Evolutionary conservation across 2,329 filamentous ascomycete species (phyloP).

Genomic region (Beauveria asiatica): DNA sequence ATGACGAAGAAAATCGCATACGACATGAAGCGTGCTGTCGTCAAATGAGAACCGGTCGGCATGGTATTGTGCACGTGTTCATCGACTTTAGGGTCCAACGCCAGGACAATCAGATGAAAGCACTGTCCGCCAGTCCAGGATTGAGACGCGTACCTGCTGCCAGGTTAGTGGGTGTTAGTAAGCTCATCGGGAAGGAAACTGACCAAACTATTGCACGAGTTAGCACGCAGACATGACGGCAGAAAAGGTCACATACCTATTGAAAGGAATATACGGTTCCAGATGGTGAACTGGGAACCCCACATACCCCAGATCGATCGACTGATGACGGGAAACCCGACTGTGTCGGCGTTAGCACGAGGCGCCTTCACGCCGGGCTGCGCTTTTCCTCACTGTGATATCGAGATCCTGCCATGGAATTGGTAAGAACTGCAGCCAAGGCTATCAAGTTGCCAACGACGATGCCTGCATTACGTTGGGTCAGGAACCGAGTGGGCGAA

Average conservation of each 20-base stretch:
- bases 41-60: slow-evolving; percentile 32
- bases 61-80: slow-evolving; percentile 33
- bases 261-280: slow-evolving; percentile 33
- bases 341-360: slow-evolving; percentile 12
- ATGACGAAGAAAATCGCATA: slow-evolving; percentile 37
- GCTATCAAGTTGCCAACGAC: slow-evolving; percentile 31
- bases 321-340: slow-evolving; percentile 31
- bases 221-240: background rate
- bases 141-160: slow-evolving; percentile 32
- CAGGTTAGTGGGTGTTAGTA: background rate
- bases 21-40: slow-evolving; percentile 33
- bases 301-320: slow-evolving; percentile 32
- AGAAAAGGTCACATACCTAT: slow-evolving; percentile 23
- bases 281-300: slow-evolving; percentile 33
- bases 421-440: slow-evolving; percentile 29
- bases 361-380: too few relatives aligned
- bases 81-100: slow-evolving; percentile 35
- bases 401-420: slow-evolving; percentile 33
- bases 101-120: slow-evolving; percentile 35
- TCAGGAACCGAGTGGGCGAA: background rate
- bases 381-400: slow-evolving; percentile 28
- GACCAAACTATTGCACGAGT: slow-evolving; percentile 18
- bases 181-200: background rate
- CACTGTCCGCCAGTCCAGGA: slow-evolving; percentile 39
- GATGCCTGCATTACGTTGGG: slow-evolving; percentile 19